Evolutionary conservation across 2,329 filamentous ascomycete species (phyloP), one percentile per base, ranked within the genome.

Genomic region (Cyphellophora europaea): DNA sequence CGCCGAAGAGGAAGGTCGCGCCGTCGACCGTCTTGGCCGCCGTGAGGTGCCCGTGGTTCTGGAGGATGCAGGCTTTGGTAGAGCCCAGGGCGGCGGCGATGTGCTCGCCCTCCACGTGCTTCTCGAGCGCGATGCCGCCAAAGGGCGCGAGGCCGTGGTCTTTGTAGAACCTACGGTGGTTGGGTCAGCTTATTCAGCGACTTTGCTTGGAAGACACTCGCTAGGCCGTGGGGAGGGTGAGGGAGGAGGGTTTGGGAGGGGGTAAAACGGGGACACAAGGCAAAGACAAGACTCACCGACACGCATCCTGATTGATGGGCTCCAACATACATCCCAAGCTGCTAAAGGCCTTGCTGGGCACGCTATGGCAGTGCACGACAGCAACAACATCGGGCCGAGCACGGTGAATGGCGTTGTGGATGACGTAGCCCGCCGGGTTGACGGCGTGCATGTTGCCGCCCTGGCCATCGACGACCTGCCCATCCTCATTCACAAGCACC

Each of bases 271-370:
- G n/a, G n/a, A n/a, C n/a, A n/a, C n/a, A n/a, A n/a, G n/a, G n/a
- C n/a, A n/a, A n/a, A 8, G 5, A 13, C 27, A 21, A 34, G 18
- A 33, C 36, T 25, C 29, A 40, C 40, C 41, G 27, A 21, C 41
- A 43, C 5, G 44, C 44, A 27, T 47, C 74, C 53, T 77, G 74
- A 2, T 71, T 72, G 31, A 72, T 67, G 44, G 69, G 75, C 38
- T 76, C 72, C 27, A 77, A 60, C 6, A 64, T 63, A 40, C 69
- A 70, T 4, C 77, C 77, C 17, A 79, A 66, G 0, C 73, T 58
- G 45, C 71, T 74, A 58, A 80, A 80, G 6, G 77, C 69, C 36
- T 72, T 71, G 4, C 74, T 74, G 43, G 74, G 67, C 23, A 76
- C 62, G 12, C 65, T 67, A 52, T 77, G 74, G 3, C 69, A 70